Evolutionary conservation across 2,329 filamentous ascomycete species (phyloP).

Genomic region (Canariomyces notabilis): DNA sequence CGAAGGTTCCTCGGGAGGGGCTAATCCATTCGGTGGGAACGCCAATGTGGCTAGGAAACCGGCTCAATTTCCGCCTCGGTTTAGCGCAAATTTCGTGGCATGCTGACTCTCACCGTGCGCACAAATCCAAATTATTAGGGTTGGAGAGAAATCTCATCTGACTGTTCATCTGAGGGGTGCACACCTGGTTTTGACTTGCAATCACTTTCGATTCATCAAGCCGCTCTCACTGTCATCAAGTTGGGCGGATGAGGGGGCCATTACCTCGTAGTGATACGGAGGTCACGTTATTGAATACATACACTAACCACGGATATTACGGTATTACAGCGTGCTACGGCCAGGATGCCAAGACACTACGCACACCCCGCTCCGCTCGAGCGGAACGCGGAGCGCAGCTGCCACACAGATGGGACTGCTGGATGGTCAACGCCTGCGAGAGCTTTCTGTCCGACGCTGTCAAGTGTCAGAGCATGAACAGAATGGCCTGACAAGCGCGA

Average conservation of each 20-base stretch:
- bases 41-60: constrained; percentile 20
- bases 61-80: constrained; percentile 23
- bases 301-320: background rate
- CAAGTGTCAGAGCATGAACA: too few species aligned
- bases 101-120: constrained; percentile 18
- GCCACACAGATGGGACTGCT: constrained; percentile 19
- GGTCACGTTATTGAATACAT: too few species aligned
- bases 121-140: constrained; percentile 19
- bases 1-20: constrained; percentile 13
- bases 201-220: too few species aligned
- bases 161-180: background rate
- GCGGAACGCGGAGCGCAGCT: constrained; percentile 19
- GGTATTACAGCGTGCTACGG: background rate
- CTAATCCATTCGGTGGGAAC: constrained; percentile 19
- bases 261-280: background rate
- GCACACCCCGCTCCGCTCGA: constrained; percentile 16
- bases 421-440: constrained; percentile 11
- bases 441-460: constrained; percentile 5
- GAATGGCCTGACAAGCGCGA: background rate
- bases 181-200: too few species aligned
- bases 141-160: constrained; percentile 13
- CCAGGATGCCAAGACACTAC: constrained; percentile 17
- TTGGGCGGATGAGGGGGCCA: background rate
- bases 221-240: background rate
- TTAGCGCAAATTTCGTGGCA: constrained; percentile 24